Evolutionary conservation across 2,329 filamentous ascomycete species (phyloP).

Genomic region (Sphaceloma murrayae): DNA sequence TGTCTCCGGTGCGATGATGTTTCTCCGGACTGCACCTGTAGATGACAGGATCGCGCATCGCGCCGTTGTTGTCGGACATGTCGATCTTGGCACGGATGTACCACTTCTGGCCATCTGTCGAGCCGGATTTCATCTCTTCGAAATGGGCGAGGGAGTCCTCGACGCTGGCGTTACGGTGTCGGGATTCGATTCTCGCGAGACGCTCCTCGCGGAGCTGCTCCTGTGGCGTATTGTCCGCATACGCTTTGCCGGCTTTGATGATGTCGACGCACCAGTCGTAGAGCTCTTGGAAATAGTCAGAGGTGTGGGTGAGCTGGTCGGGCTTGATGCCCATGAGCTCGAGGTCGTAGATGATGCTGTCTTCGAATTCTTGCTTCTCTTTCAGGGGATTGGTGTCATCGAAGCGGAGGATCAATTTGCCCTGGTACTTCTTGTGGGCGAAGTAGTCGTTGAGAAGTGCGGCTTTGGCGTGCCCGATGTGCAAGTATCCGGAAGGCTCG

Average conservation of each 20-base stretch:
- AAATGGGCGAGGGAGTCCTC: slow-evolving; percentile 79
- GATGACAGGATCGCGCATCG: slow-evolving; percentile 91
- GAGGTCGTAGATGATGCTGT: slow-evolving; percentile 86
- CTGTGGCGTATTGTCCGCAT: slow-evolving; percentile 83
- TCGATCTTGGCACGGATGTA: slow-evolving; percentile 91
- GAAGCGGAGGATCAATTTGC: slow-evolving; percentile 81
- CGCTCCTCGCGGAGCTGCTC: slow-evolving; percentile 77
- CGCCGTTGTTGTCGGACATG: slow-evolving; percentile 81
- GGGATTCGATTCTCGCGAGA: slow-evolving; percentile 70
- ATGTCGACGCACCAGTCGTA: slow-evolving; percentile 77
- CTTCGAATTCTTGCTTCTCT: slow-evolving; percentile 93
- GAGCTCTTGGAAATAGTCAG: slow-evolving; percentile 88
- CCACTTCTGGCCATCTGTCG: slow-evolving; percentile 65
- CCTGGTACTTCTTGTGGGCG: slow-evolving; percentile 84
- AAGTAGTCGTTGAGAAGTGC: slow-evolving; percentile 94
- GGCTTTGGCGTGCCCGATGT: slow-evolving; percentile 93
- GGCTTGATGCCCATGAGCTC: slow-evolving; percentile 85
- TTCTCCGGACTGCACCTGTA: slow-evolving; percentile 71
- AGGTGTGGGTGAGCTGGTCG: slow-evolving; percentile 79
- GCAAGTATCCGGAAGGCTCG: slow-evolving; percentile 90
- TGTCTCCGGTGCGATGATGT: slow-evolving; percentile 65
- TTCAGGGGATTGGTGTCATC: slow-evolving; percentile 97
- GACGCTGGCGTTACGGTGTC: slow-evolving; percentile 61
- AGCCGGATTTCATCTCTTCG: slow-evolving; percentile 80
- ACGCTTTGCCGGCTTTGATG: slow-evolving; percentile 75